A percentile compares a stretch with the other conserved stretches of the same genome.
Evolutionary conservation across 2,329 filamentous ascomycete species (phyloP).

Genomic region (Colletotrichum viniferum): DNA sequence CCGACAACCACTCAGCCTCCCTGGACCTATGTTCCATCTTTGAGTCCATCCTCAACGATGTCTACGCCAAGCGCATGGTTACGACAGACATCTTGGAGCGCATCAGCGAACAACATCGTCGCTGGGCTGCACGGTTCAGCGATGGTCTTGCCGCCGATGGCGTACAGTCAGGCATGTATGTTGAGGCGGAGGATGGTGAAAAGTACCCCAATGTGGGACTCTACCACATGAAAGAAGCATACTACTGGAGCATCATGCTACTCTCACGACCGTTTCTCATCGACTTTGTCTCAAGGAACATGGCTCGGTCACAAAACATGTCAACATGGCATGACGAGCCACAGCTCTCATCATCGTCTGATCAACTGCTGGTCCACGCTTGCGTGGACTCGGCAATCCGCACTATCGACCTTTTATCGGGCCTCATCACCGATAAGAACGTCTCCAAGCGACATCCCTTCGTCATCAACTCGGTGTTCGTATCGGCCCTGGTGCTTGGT

Average conservation of each 20-base stretch:
- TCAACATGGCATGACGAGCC: not conserved
- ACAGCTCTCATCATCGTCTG: conserved; percentile 6
- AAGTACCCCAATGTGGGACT: conserved; percentile 30
- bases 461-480: conserved; percentile 49
- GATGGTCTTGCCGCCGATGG: conserved; percentile 22
- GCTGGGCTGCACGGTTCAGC: conserved; percentile 26
- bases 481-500: conserved; percentile 47
- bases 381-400: conserved; percentile 39
- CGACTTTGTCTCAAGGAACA: conserved; percentile 26
- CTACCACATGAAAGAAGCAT: conserved; percentile 37
- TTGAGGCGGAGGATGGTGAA: conserved; percentile 20
- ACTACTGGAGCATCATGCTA: conserved; percentile 43
- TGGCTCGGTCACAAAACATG: not conserved
- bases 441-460: conserved; percentile 48
- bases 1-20: conserved; percentile 28
- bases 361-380: conserved; percentile 32
- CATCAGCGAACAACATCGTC: conserved; percentile 30
- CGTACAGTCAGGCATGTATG: conserved; percentile 14
- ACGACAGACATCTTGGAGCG: conserved; percentile 28
- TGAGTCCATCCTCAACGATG: conserved; percentile 36
- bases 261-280: conserved; percentile 39
- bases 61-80: conserved; percentile 36
- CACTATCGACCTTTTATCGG: conserved; percentile 41
- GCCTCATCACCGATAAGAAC: conserved; percentile 32
- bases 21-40: conserved; percentile 40